Base-by-base conservation (phyloP, 352 stramenopile genomes). In the Phytopythium mirpurense region DNA sequence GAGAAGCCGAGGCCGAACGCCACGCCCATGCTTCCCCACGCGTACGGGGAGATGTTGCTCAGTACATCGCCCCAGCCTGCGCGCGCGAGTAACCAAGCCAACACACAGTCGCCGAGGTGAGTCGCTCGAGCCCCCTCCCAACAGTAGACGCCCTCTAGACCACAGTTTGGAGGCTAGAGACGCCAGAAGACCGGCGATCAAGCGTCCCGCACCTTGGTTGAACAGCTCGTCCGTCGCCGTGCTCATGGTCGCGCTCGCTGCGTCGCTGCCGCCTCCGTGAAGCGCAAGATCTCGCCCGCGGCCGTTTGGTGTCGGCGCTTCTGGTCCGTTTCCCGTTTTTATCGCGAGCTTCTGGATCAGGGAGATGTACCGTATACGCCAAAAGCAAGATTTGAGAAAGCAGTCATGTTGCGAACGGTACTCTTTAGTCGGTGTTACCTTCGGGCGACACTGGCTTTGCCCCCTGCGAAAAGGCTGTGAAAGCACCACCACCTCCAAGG, bases 11-110 rank as follows among this genome's bases (percentile, higher is more conserved):
- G 74, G 43, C 95, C 96, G 46, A 99, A 97, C 6, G 95, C 96
- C 51, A 99, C 86, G 12, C 97, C 97, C 78, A 99, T 97, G 64
- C 93, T 98, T 5, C 90, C 97, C 90, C 92, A 99, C 52, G 94
- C 95, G 62, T 98, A 99, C 6, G 97, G 97, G 15, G 96, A 99
- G 73, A 99, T 98, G 80, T 98, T 97, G 45, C 95, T 98, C 54
- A 99, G 82, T 51, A 99, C 87, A 79, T 99, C 95, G 40, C 79
- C 83, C 87, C 87, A 96, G 57, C 86, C 86, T 96, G 56, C 8
- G 9, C 41, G 43, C 32, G 14, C n/a, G n/a, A 37, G 18, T n/a
- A 5, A 21, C 2, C 41, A 15, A 31, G 23, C 6, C 5, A 47
- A 26, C 3, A 44, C 38, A 32, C 29, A 32, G 5, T 10, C 9